Conservation (phyloP, 2,329 filamentous ascomycete genomes). For the Ramularia endophylla region DNA sequence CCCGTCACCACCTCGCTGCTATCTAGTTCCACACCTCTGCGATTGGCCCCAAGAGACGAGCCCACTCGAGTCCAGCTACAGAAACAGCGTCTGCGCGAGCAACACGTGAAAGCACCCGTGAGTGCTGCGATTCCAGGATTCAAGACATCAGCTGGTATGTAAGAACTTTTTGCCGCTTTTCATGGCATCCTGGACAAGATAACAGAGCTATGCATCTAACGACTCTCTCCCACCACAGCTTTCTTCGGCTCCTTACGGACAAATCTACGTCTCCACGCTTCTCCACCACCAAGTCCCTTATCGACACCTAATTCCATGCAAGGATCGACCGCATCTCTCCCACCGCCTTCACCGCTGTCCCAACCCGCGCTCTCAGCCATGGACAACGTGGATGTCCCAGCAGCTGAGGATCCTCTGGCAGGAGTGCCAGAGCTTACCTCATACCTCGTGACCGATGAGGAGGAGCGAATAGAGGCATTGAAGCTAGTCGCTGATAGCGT, state of each 20-base stretch:
- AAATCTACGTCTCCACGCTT: slow-evolving; percentile 62
- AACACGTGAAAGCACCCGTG: slow-evolving; percentile 20
- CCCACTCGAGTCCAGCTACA: slow-evolving; percentile 27
- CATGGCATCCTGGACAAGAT: not conserved
- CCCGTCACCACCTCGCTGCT: slow-evolving; percentile 5
- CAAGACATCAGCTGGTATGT: slow-evolving; percentile 33
- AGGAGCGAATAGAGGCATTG: slow-evolving; percentile 62
- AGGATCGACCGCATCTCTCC: slow-evolving; percentile 45
- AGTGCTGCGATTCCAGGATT: slow-evolving; percentile 29
- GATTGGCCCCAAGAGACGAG: slow-evolving; percentile 21
- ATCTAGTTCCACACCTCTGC: slow-evolving; percentile 13
- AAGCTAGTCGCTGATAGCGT: slow-evolving; percentile 74
- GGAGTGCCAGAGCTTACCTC: slow-evolving; percentile 60
- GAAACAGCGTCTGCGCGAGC: slow-evolving; percentile 23
- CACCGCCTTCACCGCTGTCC: slow-evolving; percentile 40
- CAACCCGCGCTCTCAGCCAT: slow-evolving; percentile 23
- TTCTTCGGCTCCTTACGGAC: slow-evolving; percentile 78
- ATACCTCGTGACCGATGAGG: slow-evolving; percentile 43
- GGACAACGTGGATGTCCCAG: slow-evolving; percentile 16
- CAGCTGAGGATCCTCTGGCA: slow-evolving; percentile 36
- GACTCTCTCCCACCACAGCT: slow-evolving; percentile 45
- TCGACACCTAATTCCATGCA: slow-evolving; percentile 57
- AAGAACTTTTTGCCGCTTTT: slow-evolving; percentile 4
- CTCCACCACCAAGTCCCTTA: slow-evolving; percentile 56
- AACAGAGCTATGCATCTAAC: slow-evolving; percentile 3